These are phyloP conservation scores for Macrophomina pseudophaseolina DNA, from an alignment of 2,329 filamentous ascomycete species.

Conservation along the genomic window DNA sequence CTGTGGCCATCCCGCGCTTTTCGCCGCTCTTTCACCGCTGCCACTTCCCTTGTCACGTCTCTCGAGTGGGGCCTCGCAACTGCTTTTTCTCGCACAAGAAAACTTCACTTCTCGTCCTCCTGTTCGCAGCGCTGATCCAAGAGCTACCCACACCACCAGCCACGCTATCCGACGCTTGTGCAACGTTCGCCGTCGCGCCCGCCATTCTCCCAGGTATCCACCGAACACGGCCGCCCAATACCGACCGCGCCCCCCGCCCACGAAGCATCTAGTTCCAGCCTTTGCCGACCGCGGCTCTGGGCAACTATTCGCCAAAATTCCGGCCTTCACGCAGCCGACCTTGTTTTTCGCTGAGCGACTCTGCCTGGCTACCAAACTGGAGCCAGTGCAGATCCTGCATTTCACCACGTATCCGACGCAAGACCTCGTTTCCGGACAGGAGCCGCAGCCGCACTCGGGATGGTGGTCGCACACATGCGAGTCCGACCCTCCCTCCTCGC, in stretches of 20 bases:
- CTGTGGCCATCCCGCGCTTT: neutral
- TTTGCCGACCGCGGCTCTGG: neutral
- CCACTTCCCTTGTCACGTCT: neutral
- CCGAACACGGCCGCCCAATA: no score
- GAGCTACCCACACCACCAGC: neutral
- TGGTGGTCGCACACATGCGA: slow-evolving; percentile 28
- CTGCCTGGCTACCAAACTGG: slow-evolving; percentile 26
- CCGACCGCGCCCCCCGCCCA: neutral
- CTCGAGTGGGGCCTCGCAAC: neutral
- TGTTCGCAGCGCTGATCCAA: neutral
- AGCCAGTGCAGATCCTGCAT: slow-evolving; percentile 18
- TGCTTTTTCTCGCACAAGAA: neutral
- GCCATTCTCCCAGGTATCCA: neutral
- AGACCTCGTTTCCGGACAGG: slow-evolving; percentile 23
- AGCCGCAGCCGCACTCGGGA: slow-evolving; percentile 26
- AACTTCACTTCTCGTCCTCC: neutral
- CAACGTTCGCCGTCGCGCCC: slow-evolving; percentile 8
- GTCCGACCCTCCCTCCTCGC: slow-evolving; percentile 27
- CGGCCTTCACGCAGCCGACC: neutral
- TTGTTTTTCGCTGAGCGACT: neutral
- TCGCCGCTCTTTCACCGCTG: slow-evolving; percentile 25
- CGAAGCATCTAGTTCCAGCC: neutral
- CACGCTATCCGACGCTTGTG: slow-evolving; percentile 9
- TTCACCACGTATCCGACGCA: slow-evolving; percentile 22
- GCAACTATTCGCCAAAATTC: slow-evolving; percentile 19